phyloP scores from a whole-genome alignment of 202 grass and related monocot species.

The Panicum hallii region DNA sequence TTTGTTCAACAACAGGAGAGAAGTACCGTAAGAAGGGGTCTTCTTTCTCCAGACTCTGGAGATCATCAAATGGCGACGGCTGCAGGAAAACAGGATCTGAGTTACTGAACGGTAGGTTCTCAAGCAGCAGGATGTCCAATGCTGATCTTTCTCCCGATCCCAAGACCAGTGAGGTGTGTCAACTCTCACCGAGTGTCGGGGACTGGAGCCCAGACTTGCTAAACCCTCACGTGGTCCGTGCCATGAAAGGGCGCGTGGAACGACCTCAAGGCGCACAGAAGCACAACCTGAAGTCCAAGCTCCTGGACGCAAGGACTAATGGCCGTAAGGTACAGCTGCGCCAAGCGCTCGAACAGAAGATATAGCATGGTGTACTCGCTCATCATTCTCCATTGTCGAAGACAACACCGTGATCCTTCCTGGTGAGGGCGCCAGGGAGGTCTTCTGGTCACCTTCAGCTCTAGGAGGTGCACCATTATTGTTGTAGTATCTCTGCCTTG shows the following conservation, averaged over 20 bases:
- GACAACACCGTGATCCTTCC: conserved; percentile 9
- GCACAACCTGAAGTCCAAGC: conserved; percentile 73
- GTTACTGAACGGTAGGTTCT: conserved; percentile 45
- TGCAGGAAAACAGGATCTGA: conserved; percentile 46
- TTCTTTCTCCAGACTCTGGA: conserved; percentile 65
- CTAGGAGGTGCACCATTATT: background rate
- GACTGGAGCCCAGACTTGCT: conserved; percentile 66
- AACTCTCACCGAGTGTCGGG: conserved; percentile 55
- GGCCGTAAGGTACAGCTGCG: conserved; percentile 80
- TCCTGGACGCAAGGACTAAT: conserved; percentile 60
- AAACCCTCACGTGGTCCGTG: conserved; percentile 53
- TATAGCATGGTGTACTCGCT: conserved; percentile 42
- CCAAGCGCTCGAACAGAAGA: conserved; percentile 77
- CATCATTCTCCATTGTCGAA: background rate
- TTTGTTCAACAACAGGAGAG: conserved; percentile 62
- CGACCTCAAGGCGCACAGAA: conserved; percentile 58
- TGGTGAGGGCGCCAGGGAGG: background rate
- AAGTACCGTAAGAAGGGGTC: conserved; percentile 64
- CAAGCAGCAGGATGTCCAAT: conserved; percentile 54
- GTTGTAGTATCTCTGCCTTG: conserved; percentile 23
- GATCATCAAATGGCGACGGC: conserved; percentile 55
- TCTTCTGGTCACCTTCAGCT: background rate
- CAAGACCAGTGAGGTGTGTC: conserved; percentile 49
- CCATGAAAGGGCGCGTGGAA: conserved; percentile 64
- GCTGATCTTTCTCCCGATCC: conserved; percentile 46